These are phyloP conservation scores for Macrophomina phaseolina DNA, from an alignment of 2,329 filamentous ascomycete species.

Conservation along the genomic window DNA sequence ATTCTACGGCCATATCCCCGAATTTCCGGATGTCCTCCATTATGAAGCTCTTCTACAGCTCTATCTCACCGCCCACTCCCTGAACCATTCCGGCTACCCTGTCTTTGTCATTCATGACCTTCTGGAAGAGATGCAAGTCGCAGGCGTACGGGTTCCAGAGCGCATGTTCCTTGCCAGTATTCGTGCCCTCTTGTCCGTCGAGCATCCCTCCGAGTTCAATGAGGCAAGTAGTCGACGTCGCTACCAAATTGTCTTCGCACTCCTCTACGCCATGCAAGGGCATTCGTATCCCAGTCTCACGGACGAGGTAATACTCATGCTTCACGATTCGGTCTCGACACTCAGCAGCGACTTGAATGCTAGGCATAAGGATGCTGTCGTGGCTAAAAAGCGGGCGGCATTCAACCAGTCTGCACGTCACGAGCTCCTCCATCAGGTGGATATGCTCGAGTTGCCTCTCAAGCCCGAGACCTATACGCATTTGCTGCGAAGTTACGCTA, in stretches of 20 bases:
- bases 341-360: constrained; percentile 3
- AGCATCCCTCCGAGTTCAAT: constrained; percentile 3
- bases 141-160: constrained; percentile 15
- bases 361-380: constrained; percentile 5
- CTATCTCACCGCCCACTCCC: constrained; percentile 1
- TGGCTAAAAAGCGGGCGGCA: not conserved
- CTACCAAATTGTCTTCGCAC: constrained; percentile 28
- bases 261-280: constrained; percentile 43
- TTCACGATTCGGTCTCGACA: constrained; percentile 40
- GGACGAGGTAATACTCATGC: constrained; percentile 55
- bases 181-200: not conserved
- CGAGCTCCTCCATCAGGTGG: constrained; percentile 28
- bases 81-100: constrained; percentile 12
- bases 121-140: constrained; percentile 17
- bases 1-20: constrained; percentile 22
- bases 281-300: constrained; percentile 45
- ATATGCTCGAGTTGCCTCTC: constrained; percentile 33
- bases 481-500: constrained; percentile 49
- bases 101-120: not conserved
- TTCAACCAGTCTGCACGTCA: constrained; percentile 2
- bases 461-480: constrained; percentile 41
- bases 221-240: not conserved
- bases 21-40: constrained; percentile 6
- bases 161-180: constrained; percentile 14
- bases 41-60: constrained; percentile 19